Evolutionary conservation across 345 rosid genomes (phyloP).

Genomic region (Camelina neglecta): DNA sequence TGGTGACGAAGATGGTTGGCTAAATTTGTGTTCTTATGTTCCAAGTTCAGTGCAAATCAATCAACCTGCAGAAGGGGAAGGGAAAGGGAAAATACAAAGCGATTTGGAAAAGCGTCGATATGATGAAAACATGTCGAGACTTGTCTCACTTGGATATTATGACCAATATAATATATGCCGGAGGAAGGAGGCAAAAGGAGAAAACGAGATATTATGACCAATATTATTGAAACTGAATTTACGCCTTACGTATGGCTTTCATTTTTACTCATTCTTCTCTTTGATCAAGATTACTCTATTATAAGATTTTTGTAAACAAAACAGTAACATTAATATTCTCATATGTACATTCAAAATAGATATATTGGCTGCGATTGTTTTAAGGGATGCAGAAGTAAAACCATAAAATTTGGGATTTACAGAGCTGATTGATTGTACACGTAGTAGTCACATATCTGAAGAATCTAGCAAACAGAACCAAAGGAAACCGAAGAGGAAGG

Average conservation of each 20-base stretch:
- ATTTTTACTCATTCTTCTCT: constrained; percentile 2
- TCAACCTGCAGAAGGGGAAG: background rate
- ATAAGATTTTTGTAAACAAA: background rate
- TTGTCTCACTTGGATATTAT: background rate
- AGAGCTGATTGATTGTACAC: background rate
- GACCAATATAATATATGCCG: background rate
- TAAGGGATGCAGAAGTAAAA: too few relatives aligned
- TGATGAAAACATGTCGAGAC: constrained; percentile 2
- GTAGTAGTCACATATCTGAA: background rate
- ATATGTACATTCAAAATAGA: background rate
- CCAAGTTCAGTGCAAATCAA: constrained; percentile 5
- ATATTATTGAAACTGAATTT: background rate
- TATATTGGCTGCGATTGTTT: background rate
- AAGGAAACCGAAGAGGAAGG: too few relatives aligned
- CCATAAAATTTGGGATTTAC: background rate
- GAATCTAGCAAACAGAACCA: background rate
- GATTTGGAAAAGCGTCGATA: background rate
- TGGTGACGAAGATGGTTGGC: background rate
- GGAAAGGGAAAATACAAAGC: constrained; percentile 2
- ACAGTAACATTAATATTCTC: background rate
- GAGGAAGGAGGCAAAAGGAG: background rate
- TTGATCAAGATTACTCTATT: background rate
- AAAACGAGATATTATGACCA: background rate
- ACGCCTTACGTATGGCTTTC: background rate
- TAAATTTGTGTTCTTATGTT: background rate